These are phyloP conservation scores for Monosporascus sp. DNA, from an alignment of 2,329 filamentous ascomycete genomes.

Conservation along the genomic window DNA sequence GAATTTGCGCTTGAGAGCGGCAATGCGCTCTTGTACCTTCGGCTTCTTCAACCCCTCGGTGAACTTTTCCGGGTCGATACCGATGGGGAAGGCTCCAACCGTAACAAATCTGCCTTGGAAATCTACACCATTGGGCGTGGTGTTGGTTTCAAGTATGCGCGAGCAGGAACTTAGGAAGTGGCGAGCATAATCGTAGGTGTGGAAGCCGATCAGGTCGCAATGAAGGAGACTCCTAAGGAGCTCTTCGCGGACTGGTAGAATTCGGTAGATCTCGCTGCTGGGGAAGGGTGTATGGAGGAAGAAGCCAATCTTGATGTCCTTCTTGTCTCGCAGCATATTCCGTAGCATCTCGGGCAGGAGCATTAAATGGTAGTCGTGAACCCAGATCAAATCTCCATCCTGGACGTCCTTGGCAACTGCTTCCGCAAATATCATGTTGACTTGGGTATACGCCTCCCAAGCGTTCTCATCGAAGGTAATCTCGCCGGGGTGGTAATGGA, in stretches of 20 bases:
- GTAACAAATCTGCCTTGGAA: conserved; percentile 84
- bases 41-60: conserved; percentile 80
- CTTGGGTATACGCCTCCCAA: conserved; percentile 89
- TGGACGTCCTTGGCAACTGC: conserved; percentile 80
- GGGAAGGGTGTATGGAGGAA: conserved; percentile 97
- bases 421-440: conserved; percentile 88
- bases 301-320: conserved; percentile 96
- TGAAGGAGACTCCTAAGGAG: conserved; percentile 83
- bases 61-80: conserved; percentile 96
- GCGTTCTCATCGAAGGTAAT: conserved; percentile 95
- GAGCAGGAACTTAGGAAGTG: conserved; percentile 96
- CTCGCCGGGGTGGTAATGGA: conserved; percentile 98
- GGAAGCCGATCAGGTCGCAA: conserved; percentile 94
- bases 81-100: conserved; percentile 93
- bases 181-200: conserved; percentile 97
- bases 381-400: conserved; percentile 94
- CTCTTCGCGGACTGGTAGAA: conserved; percentile 85
- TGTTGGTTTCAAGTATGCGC: conserved; percentile 76
- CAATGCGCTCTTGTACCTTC: conserved; percentile 82
- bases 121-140: conserved; percentile 89
- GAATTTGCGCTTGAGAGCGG: conserved; percentile 80
- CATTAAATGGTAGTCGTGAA: conserved; percentile 99
- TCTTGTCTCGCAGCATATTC: conserved; percentile 72
- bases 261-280: conserved; percentile 93
- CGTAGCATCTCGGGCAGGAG: conserved; percentile 92